These are phyloP conservation scores for Talaromyces islandicus DNA, from an alignment of 2,329 filamentous ascomycete genomes.

Conservation along the genomic window DNA sequence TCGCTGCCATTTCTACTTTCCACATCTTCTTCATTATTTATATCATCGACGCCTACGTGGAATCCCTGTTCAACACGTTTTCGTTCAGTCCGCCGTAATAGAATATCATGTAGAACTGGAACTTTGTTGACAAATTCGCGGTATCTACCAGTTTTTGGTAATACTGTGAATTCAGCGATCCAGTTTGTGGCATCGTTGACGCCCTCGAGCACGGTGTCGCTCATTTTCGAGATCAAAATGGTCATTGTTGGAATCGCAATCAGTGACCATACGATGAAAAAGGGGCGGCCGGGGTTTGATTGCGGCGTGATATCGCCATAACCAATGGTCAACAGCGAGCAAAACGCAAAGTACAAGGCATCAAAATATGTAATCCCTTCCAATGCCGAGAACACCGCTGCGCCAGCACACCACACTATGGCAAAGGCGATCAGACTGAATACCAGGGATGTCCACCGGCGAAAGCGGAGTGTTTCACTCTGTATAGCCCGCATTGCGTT, in stretches of 20 bases:
- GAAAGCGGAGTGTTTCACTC: constrained; percentile 54
- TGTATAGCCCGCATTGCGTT: constrained; percentile 78
- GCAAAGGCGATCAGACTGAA: constrained; percentile 64
- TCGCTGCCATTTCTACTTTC: not conserved
- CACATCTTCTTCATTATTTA: constrained; percentile 16
- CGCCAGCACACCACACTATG: constrained; percentile 74
- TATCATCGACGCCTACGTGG: constrained; percentile 25
- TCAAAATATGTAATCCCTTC: constrained; percentile 65
- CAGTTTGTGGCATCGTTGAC: constrained; percentile 58
- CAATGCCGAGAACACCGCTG: constrained; percentile 64
- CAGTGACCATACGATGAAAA: constrained; percentile 91
- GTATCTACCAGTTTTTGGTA: constrained; percentile 57
- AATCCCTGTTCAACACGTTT: constrained; percentile 46
- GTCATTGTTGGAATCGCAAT: constrained; percentile 85
- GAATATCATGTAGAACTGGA: constrained; percentile 33
- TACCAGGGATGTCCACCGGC: constrained; percentile 67
- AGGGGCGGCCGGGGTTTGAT: constrained; percentile 72
- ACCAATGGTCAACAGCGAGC: constrained; percentile 76
- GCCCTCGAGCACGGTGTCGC: constrained; percentile 68
- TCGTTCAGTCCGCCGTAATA: constrained; percentile 35
- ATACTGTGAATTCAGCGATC: constrained; percentile 59
- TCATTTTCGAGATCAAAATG: constrained; percentile 75
- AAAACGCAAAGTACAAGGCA: constrained; percentile 79
- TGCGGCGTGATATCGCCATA: constrained; percentile 75
- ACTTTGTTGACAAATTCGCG: constrained; percentile 44